phyloP scores from a whole-genome alignment of 2,329 filamentous ascomycete genomes.

The Fulvia fulva region DNA sequence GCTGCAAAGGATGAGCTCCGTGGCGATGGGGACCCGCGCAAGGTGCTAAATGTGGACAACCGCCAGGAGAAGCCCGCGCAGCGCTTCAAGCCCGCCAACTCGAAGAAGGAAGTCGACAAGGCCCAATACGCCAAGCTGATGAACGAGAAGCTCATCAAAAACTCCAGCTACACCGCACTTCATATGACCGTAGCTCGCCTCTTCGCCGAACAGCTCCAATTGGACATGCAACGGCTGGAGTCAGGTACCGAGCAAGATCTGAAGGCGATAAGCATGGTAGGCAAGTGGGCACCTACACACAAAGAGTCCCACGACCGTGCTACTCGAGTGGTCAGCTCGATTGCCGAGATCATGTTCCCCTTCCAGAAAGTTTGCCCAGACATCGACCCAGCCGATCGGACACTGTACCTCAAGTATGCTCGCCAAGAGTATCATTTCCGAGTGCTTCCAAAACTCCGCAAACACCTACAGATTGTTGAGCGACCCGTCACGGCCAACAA shows the following conservation, averaged over 20 bases:
- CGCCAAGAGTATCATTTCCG: constrained; percentile 51
- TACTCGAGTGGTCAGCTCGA: constrained; percentile 54
- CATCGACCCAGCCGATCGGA: constrained; percentile 36
- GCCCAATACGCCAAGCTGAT: constrained; percentile 41
- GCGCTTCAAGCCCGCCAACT: constrained; percentile 24
- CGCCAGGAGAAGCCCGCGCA: constrained; percentile 11
- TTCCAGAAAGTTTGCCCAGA: constrained; percentile 35
- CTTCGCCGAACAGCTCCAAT: constrained; percentile 53
- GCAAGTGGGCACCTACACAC: constrained; percentile 58
- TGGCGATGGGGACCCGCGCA: constrained; percentile 37
- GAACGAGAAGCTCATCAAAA: constrained; percentile 39
- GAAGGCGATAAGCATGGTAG: constrained; percentile 52
- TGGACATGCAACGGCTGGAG: constrained; percentile 44
- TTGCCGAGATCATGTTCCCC: constrained; percentile 54
- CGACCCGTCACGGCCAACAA: constrained; percentile 46
- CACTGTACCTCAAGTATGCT: constrained; percentile 52
- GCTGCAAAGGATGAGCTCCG: constrained; percentile 48
- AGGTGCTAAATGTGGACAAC: constrained; percentile 22
- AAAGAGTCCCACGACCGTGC: constrained; percentile 56
- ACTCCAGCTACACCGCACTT: constrained; percentile 49
- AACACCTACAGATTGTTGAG: constrained; percentile 53
- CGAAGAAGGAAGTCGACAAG: constrained; percentile 33
- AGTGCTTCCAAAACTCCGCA: constrained; percentile 51
- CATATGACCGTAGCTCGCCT: constrained; percentile 53
- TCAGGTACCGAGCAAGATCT: constrained; percentile 40